A percentile compares a stretch with the other conserved stretches of the same genome.
phyloP scores from a whole-genome alignment of 2,329 filamentous ascomycete genomes.

The Clarireedia paspali region DNA sequence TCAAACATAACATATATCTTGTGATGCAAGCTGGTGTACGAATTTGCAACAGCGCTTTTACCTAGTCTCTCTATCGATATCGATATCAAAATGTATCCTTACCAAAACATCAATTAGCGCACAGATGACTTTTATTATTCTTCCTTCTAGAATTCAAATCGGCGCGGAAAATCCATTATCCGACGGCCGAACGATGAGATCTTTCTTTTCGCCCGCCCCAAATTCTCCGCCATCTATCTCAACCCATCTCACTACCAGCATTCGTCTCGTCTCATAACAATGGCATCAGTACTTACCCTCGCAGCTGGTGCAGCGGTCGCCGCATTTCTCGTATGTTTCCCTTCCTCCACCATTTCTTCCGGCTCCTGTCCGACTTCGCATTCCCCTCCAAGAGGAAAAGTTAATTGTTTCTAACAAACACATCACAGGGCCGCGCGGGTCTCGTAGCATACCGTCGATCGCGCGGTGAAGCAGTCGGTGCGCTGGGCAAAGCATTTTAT shows the following conservation, averaged over 20 bases:
- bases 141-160: too few species aligned
- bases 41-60: too few species aligned
- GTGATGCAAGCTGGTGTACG: too few species aligned
- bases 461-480: slow-evolving; percentile 62
- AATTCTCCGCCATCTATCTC: too few species aligned
- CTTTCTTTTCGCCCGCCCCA: too few species aligned
- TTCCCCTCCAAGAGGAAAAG: background rate
- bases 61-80: too few species aligned
- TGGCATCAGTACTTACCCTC: slow-evolving; percentile 53
- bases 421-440: slow-evolving; percentile 73
- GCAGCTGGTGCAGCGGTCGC: slow-evolving; percentile 55
- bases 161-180: too few species aligned
- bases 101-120: too few species aligned
- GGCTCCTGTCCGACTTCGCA: slow-evolving; percentile 13
- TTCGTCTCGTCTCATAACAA: slow-evolving; percentile 24
- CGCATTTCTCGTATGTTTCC: slow-evolving; percentile 52
- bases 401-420: background rate
- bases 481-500: slow-evolving; percentile 87
- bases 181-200: too few species aligned
- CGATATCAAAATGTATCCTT: too few species aligned
- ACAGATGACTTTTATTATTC: too few species aligned
- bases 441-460: slow-evolving; percentile 82
- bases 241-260: background rate
- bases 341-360: background rate
- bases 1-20: too few species aligned